These are phyloP conservation scores for Microbotryum lychnidis-dioicae DNA, from an alignment of 1,284 basidiomycete species.

Conservation along the genomic window DNA sequence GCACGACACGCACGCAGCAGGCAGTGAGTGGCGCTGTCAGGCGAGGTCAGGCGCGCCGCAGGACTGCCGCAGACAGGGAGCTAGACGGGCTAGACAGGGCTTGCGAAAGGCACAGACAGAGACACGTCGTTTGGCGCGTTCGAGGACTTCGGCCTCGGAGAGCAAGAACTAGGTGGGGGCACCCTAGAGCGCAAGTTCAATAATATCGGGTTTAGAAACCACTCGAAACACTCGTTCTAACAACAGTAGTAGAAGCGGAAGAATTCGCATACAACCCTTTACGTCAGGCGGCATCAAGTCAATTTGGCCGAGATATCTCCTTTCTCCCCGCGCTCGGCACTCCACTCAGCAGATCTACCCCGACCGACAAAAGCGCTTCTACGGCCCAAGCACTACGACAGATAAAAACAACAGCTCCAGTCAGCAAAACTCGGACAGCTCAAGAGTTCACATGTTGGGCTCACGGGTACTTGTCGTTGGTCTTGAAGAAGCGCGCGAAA, in stretches of 20 bases:
- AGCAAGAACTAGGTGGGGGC: too few relatives aligned
- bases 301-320: neutral
- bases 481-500: slow-evolving; percentile 55
- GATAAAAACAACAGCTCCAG: neutral
- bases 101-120: too few relatives aligned
- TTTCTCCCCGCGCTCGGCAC: slow-evolving; percentile 1
- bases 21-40: too few relatives aligned
- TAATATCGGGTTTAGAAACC: neutral
- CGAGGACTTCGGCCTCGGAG: too few relatives aligned
- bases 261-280: neutral
- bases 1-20: too few relatives aligned
- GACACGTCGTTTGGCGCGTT: too few relatives aligned
- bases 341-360: slow-evolving; percentile 24
- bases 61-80: too few relatives aligned
- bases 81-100: too few relatives aligned
- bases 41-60: too few relatives aligned
- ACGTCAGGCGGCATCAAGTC: neutral
- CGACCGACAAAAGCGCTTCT: slow-evolving; percentile 26
- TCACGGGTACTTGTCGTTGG: slow-evolving; percentile 25
- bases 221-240: neutral
- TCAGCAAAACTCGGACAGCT: neutral
- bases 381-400: slow-evolving; percentile 26
- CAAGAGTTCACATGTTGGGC: neutral
- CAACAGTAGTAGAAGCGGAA: neutral
- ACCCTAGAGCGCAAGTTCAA: too few relatives aligned